Evolutionary conservation across 2,329 filamentous ascomycete genomes (phyloP), one percentile per base, ranked within the genome.

Genomic region (Penicillium sp.): DNA sequence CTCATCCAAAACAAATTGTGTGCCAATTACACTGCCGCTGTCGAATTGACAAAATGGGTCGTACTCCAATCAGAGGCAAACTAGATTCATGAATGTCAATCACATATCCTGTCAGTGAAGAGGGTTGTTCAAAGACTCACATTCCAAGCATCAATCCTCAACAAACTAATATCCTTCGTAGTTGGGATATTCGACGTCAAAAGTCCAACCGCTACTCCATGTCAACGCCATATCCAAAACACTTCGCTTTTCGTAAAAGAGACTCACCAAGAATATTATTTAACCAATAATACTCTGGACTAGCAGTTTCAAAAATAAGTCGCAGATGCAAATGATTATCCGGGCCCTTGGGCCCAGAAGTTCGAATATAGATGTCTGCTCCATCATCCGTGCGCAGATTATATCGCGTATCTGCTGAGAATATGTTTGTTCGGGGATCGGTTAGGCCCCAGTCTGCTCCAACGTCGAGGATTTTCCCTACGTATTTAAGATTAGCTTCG

Each of bases 351-450:
- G 64, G 60, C 0, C 62, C 62, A 0, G 60, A 58, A 7, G 64
- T 65, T 17, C 54, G 60, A 3, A 65, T 45, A 7, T 59, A 62
- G 23, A 66, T 62, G 41, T 62, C 52, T 1, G 54, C 62, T 1
- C 62, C 64, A 34, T 66, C 64, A 21, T 64, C 32, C 0, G 61
- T 64, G 17, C 60, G 61, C 18, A 66, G 37, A 17, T 66, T 65
- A 43, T 65, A 65, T 36, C 64, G 55, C n/a, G 64, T 65, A 15
- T 66, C 62, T 4, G 63, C 61, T 9, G 59, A 61, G 49, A 65
- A 65, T 21, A 65, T 60, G 4, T 51, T 55, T 2, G 59, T 65
- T 15, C 50, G 51, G 4, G 63, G 58, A 51, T 65, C 64, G 9
- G 47, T 46, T 15, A 52, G 27, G 4, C 63, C 62, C 64, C 63